Percentiles rank a stretch among this genome's conserved stretches.
Evolutionary conservation across 805 yeast genomes (phyloP).

Genomic region (Wickerhamiella alocasiicola): DNA sequence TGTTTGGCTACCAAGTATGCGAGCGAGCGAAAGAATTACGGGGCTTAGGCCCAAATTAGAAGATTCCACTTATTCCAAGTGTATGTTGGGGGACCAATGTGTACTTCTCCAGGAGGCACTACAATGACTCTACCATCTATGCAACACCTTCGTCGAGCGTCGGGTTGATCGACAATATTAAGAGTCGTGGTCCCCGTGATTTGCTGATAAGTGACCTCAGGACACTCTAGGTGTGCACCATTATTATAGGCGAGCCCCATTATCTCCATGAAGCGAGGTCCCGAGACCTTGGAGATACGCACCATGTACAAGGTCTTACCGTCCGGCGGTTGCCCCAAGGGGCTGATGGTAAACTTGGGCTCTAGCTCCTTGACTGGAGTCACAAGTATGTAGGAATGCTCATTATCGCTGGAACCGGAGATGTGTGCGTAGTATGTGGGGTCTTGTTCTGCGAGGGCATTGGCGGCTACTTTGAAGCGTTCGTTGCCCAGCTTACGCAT

Average conservation of each 20-base stretch:
- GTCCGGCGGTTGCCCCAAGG: conserved; percentile 37
- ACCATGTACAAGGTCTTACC: conserved; percentile 34
- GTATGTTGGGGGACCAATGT: conserved; percentile 17
- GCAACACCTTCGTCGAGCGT: conserved; percentile 41
- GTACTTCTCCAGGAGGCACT: conserved; percentile 21
- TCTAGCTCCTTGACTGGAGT: conserved; percentile 49
- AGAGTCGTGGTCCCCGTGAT: conserved; percentile 18
- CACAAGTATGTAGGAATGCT: conserved; percentile 46
- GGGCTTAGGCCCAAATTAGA: conserved; percentile 8
- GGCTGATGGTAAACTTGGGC: conserved; percentile 50
- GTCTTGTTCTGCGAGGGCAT: conserved; percentile 35
- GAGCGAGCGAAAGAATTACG: too few relatives aligned
- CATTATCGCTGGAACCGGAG: conserved; percentile 11
- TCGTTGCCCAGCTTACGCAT: conserved; percentile 50
- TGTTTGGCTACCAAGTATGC: too few relatives aligned
- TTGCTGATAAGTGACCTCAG: conserved; percentile 36
- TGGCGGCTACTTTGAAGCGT: conserved; percentile 61
- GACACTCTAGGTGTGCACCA: conserved; percentile 42
- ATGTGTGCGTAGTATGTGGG: conserved; percentile 41
- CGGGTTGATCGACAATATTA: conserved; percentile 24
- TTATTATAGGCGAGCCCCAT: conserved; percentile 45
- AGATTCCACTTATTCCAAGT: conserved; percentile 25
- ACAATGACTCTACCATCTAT: conserved; percentile 49
- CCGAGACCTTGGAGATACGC: conserved; percentile 30
- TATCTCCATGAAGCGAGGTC: conserved; percentile 37